Percentiles rank a stretch among this genome's conserved stretches.
These are phyloP conservation scores for Zygosaccharomyces lentus DNA, from an alignment of 805 yeast species.

Conservation along the genomic window DNA sequence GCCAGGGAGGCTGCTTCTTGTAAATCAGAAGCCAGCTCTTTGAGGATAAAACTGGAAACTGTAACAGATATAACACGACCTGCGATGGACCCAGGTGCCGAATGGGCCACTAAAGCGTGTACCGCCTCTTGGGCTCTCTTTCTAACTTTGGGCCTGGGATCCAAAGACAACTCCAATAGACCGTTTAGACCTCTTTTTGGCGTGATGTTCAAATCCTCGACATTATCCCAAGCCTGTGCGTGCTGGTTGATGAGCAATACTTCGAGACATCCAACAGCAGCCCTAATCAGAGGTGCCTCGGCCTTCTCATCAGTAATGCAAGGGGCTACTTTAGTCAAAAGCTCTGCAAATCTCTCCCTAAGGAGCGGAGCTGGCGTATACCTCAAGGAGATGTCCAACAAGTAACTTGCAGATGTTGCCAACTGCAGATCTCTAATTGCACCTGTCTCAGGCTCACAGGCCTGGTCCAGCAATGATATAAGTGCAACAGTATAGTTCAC, in stretches of 20 bases:
- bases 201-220: conserved; percentile 45
- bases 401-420: conserved; percentile 73
- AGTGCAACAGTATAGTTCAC: conserved; percentile 84
- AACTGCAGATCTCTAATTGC: conserved; percentile 54
- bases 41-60: conserved; percentile 65
- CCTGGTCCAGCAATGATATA: conserved; percentile 73
- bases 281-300: conserved; percentile 75
- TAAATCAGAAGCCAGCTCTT: conserved; percentile 46
- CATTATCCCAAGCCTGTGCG: conserved; percentile 66
- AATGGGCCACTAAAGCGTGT: conserved; percentile 52
- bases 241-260: conserved; percentile 76
- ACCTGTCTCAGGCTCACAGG: conserved; percentile 46
- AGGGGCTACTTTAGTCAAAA: conserved; percentile 76
- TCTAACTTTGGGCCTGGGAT: conserved; percentile 91
- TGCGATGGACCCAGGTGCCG: conserved; percentile 72
- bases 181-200: conserved; percentile 82
- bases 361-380: conserved; percentile 65
- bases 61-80: conserved; percentile 72
- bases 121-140: conserved; percentile 92
- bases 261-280: conserved; percentile 84
- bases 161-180: conserved; percentile 70
- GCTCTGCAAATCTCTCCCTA: conserved; percentile 69
- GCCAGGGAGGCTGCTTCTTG: conserved; percentile 36
- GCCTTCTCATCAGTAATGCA: conserved; percentile 63
- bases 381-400: conserved; percentile 76